A percentile compares a stretch with the other conserved stretches of the same genome.
phyloP scores from a whole-genome alignment of 164 flowering plant genomes.

The Nymphaea colorata region DNA sequence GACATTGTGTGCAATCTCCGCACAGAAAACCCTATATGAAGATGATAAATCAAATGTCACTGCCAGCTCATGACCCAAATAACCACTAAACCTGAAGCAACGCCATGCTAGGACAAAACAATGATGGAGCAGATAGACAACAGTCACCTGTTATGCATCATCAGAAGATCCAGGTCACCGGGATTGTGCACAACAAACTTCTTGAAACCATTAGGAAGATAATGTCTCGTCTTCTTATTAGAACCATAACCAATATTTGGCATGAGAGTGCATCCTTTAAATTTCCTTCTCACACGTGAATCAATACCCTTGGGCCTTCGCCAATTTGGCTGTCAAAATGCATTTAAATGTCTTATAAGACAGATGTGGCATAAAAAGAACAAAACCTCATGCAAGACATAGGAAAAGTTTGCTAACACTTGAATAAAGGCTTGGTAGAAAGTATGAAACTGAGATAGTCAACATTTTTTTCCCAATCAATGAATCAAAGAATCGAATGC shows the following conservation, averaged over 20 bases:
- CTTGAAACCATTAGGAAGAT: slow-evolving; percentile 73
- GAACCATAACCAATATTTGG: slow-evolving; percentile 75
- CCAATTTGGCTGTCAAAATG: slow-evolving; percentile 41
- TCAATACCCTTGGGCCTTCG: slow-evolving; percentile 84
- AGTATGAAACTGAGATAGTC: too few relatives aligned
- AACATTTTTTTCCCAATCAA: too few relatives aligned
- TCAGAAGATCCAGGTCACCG: slow-evolving; percentile 48
- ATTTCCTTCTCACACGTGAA: slow-evolving; percentile 71
- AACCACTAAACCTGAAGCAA: not conserved
- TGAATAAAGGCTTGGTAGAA: too few relatives aligned
- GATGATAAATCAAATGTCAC: not conserved
- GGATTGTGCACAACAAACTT: slow-evolving; percentile 67
- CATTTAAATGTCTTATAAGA: not conserved
- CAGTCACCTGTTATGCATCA: slow-evolving; percentile 75
- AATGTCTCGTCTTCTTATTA: slow-evolving; percentile 74
- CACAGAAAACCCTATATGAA: slow-evolving; percentile 47
- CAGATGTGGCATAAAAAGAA: too few relatives aligned
- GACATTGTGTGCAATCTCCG: slow-evolving; percentile 61
- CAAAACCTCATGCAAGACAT: too few relatives aligned
- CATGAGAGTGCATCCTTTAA: slow-evolving; percentile 57
- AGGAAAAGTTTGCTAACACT: too few relatives aligned
- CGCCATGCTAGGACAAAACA: not conserved
- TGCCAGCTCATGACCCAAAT: not conserved
- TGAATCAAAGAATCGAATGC: too few relatives aligned
- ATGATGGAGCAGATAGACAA: not conserved